Evolutionary conservation across 75 land plant species (phyloP), one percentile per base, ranked within the genome.

Genomic region (Ceratopteris richardii): DNA sequence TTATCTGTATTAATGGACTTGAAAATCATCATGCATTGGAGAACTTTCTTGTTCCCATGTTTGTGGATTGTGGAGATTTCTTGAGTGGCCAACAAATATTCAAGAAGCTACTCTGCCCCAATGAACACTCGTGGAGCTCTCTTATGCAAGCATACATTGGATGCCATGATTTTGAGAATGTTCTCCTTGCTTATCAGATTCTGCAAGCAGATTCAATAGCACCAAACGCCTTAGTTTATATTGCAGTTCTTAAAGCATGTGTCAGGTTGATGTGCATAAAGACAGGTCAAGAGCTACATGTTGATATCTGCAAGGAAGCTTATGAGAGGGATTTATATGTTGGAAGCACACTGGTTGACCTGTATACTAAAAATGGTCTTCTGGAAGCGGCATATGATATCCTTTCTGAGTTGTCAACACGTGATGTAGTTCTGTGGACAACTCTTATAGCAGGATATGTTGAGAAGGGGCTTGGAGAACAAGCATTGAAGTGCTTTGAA

Each of bases 401-500:
- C 37, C 37, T 33, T 33, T 9, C 9, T 33, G 37, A 33, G 37
- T 33, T 33, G 37, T 9, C 37, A 33, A 33, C 37, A 33, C 37
- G 37, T 4, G 37, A 33, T 33, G 37, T 33, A 4, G 37, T 33
- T 33, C 37, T 33, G 37, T 66, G 68, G 68, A 66, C 36, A 37
- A 47, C 68, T 16, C 28, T 66, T 24, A 66, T 66, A 28, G 21
- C 33, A 18, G 65, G 51, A 13, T 66, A 63, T 30, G 18, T 67
- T 1, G 30, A 62, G 21, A 24, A 20, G 7, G 68, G 66, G 14
- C 29, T 28, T 66, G 68, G 21, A 0, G 26, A 62, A 20, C 67
- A 66, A 40, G 67, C 52, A 3, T 28, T 64, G 46, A 29, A 23
- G 12, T 19, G 23, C 13, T 60, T 64, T 31, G 11, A 64, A 12